These are phyloP conservation scores for Pleodorina starrii DNA, from an alignment of 139 green algal genomes.

Conservation along the genomic window DNA sequence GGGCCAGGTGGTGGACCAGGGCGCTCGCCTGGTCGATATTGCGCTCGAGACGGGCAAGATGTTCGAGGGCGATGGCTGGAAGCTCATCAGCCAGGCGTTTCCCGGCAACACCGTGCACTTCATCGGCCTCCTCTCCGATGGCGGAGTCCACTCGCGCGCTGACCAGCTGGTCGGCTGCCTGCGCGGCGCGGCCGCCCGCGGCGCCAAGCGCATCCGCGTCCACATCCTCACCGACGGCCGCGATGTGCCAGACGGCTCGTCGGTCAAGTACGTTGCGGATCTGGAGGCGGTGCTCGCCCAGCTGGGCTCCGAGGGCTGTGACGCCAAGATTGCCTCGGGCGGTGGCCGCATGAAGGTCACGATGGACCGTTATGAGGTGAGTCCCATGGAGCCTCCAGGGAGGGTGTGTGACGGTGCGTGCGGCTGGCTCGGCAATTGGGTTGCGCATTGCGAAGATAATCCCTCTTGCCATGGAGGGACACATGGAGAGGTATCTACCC, in stretches of 20 bases:
- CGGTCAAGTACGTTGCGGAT: conserved; percentile 79
- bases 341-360: conserved; percentile 96
- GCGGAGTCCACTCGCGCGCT: conserved; percentile 93
- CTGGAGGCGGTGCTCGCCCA: conserved; percentile 82
- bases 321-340: conserved; percentile 93
- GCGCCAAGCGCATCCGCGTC: conserved; percentile 91
- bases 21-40: conserved; percentile 92
- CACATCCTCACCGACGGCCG: conserved; percentile 96
- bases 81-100: conserved; percentile 85
- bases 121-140: conserved; percentile 95
- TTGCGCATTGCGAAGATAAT: too few relatives aligned
- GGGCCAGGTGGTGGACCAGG: conserved; percentile 95
- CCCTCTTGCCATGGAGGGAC: too few relatives aligned
- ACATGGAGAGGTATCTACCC: too few relatives aligned
- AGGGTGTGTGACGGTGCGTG: too few relatives aligned
- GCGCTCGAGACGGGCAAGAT: conserved; percentile 87
- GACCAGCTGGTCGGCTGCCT: conserved; percentile 85
- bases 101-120: conserved; percentile 93
- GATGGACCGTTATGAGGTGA: conserved; percentile 97
- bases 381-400: too few relatives aligned
- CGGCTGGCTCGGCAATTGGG: too few relatives aligned
- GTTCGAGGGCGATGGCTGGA: conserved; percentile 89
- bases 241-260: conserved; percentile 93
- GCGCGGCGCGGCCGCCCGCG: conserved; percentile 80
- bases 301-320: conserved; percentile 56